These are phyloP conservation scores for Fusarium subtropicale DNA, from an alignment of 2,329 filamentous ascomycete genomes.

Conservation along the genomic window DNA sequence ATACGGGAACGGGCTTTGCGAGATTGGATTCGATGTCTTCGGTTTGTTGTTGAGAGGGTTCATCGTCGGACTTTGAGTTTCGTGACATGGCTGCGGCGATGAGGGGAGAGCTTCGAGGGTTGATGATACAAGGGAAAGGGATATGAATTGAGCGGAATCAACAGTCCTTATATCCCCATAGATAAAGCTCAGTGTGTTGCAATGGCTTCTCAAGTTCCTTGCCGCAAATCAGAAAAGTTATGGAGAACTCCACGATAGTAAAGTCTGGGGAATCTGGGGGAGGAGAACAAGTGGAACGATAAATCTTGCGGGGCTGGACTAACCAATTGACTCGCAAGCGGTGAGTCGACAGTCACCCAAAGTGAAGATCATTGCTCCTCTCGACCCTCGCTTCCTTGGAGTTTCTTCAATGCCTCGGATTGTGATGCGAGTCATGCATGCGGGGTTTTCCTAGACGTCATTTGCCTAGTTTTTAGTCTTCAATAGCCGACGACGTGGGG, in stretches of 20 bases:
- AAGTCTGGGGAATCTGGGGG: slow-evolving; percentile 10
- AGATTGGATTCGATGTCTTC: slow-evolving; percentile 22
- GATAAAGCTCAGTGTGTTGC: background rate
- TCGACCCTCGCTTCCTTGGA: background rate
- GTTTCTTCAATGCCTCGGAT: background rate
- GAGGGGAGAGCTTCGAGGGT: background rate
- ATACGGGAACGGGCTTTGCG: background rate
- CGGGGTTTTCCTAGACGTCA: background rate
- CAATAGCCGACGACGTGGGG: slow-evolving; percentile 11
- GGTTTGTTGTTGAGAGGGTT: slow-evolving; percentile 10
- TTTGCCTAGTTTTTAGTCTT: background rate
- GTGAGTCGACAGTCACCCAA: background rate
- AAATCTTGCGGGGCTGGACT: background rate
- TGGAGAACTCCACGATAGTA: slow-evolving; percentile 6
- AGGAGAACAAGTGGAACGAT: background rate
- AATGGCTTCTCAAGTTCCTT: background rate
- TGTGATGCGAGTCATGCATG: background rate
- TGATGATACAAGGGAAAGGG: background rate
- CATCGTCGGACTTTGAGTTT: slow-evolving; percentile 10
- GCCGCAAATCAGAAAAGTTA: background rate
- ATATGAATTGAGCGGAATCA: background rate
- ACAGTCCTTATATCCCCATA: background rate
- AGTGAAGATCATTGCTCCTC: background rate
- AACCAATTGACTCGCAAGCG: background rate
- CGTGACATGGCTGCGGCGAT: slow-evolving; percentile 4